A percentile compares a stretch with the other conserved stretches of the same genome.
These are phyloP conservation scores for Blastomyces percursus DNA, from an alignment of 2,329 filamentous ascomycete genomes.

Conservation along the genomic window DNA sequence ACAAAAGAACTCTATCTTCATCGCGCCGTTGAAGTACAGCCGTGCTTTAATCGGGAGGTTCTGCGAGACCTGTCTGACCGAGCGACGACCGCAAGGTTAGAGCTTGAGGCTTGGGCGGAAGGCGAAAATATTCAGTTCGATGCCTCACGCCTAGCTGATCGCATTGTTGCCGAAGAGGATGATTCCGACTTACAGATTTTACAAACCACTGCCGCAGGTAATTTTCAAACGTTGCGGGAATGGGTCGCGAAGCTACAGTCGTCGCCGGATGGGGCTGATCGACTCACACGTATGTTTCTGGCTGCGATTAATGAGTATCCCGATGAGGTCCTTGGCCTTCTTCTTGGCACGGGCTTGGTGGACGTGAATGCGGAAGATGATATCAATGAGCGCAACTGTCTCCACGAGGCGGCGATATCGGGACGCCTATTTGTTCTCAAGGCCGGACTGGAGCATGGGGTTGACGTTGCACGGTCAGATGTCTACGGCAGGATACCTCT, in stretches of 20 bases:
- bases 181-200: conserved; percentile 82
- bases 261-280: conserved; percentile 55
- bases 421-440: conserved; percentile 69
- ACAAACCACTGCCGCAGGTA: conserved; percentile 66
- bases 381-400: conserved; percentile 92
- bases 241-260: conserved; percentile 61
- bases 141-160: conserved; percentile 34
- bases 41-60: conserved; percentile 94
- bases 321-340: conserved; percentile 59
- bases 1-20: conserved; percentile 97
- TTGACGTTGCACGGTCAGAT: conserved; percentile 70
- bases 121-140: conserved; percentile 86
- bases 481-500: conserved; percentile 89
- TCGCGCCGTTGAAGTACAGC: conserved; percentile 90
- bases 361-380: conserved; percentile 92
- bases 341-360: conserved; percentile 71
- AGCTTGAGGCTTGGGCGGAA: conserved; percentile 93
- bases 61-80: conserved; percentile 95
- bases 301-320: conserved; percentile 80
- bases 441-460: conserved; percentile 61
- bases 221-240: conserved; percentile 65
- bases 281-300: conserved; percentile 80
- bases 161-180: conserved; percentile 56
- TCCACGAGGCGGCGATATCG: conserved; percentile 95
- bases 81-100: conserved; percentile 88